Conservation (phyloP, 177 flowering plant genomes). For the Viscum album region DNA sequence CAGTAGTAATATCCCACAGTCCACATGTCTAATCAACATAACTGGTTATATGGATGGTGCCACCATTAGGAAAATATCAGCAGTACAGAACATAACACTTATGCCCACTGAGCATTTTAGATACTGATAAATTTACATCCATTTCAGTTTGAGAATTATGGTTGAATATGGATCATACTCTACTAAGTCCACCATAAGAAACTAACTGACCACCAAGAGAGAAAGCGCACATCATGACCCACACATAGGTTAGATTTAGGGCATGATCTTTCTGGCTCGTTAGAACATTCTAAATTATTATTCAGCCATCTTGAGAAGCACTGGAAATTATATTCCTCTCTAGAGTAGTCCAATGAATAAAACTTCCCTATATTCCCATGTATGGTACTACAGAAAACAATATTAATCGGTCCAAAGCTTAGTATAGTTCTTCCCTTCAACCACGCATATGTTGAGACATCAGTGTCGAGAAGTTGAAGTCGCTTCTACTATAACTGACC, state of each 20-base stretch:
- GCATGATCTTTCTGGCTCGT: conserved; percentile 98
- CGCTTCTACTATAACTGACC: conserved; percentile 66
- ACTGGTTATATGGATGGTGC: conserved; percentile 67
- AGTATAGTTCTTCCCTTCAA: conserved; percentile 50
- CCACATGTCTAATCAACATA: conserved; percentile 96
- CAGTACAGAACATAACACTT: conserved; percentile 89
- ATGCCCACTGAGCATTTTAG: conserved; percentile 72
- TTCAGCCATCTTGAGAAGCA: conserved; percentile 91
- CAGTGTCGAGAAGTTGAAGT: conserved; percentile 64
- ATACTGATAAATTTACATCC: conserved; percentile 62
- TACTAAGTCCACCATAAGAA: conserved; percentile 94
- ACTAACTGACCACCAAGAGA: conserved; percentile 82
- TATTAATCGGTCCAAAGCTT: conserved; percentile 75
- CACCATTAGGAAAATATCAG: conserved; percentile 82
- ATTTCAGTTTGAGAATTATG: conserved; percentile 61
- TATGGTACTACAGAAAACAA: conserved; percentile 74
- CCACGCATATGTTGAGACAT: conserved; percentile 63
- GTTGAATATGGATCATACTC: conserved; percentile 76
- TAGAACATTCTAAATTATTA: conserved; percentile 90
- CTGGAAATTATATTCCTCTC: conserved; percentile 84
- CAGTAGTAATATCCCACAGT: conserved; percentile 89
- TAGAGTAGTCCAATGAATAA: conserved; percentile 71
- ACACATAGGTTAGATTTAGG: conserved; percentile 84
- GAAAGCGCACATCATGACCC: conserved; percentile 98
- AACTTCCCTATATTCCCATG: conserved; percentile 96